Evolutionary conservation across 768 basidiomycete species (phyloP).

Genomic region (Auriscalpium microsporum): DNA sequence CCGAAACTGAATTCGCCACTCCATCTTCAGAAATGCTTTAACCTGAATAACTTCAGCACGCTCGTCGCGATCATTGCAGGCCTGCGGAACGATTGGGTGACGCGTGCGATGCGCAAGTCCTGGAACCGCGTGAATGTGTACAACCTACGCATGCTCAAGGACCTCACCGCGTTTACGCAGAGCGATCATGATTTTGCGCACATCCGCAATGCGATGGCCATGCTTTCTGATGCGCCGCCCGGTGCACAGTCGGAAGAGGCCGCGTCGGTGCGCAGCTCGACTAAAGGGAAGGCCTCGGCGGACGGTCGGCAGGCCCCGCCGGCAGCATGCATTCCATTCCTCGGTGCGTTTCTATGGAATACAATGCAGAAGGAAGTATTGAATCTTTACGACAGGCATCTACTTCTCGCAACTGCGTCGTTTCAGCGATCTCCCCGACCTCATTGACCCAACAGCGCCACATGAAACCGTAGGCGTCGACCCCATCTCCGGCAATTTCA

Average conservation of each 20-base stretch:
- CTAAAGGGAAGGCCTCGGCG: conserved; percentile 28
- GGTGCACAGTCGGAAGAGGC: conserved; percentile 45
- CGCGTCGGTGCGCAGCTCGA: conserved; percentile 26
- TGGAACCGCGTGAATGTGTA: conserved; percentile 61
- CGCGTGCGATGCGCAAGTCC: conserved; percentile 53
- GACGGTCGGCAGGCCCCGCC: conserved; percentile 34
- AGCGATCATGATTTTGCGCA: conserved; percentile 63
- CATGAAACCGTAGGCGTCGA: conserved; percentile 60
- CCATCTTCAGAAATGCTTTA: conserved; percentile 62
- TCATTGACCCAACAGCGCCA: conserved; percentile 79
- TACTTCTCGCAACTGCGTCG: conserved; percentile 68
- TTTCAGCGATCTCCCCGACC: conserved; percentile 60
- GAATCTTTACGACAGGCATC: conserved; percentile 40
- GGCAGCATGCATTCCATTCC: conserved; percentile 71
- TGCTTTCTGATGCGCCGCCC: conserved; percentile 60
- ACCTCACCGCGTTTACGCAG: conserved; percentile 59
- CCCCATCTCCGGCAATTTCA: conserved; percentile 50
- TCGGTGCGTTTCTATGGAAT: conserved; percentile 40
- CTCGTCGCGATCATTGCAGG: conserved; percentile 75
- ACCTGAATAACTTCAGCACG: conserved; percentile 68
- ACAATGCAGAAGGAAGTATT: neutral
- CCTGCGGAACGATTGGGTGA: conserved; percentile 61
- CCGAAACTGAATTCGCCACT: neutral
- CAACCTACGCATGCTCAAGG: conserved; percentile 66
- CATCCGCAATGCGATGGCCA: conserved; percentile 56